Evolutionary conservation across 2,329 filamentous ascomycete genomes (phyloP), one percentile per base, ranked within the genome.

Genomic region (Balansia obtecta): DNA sequence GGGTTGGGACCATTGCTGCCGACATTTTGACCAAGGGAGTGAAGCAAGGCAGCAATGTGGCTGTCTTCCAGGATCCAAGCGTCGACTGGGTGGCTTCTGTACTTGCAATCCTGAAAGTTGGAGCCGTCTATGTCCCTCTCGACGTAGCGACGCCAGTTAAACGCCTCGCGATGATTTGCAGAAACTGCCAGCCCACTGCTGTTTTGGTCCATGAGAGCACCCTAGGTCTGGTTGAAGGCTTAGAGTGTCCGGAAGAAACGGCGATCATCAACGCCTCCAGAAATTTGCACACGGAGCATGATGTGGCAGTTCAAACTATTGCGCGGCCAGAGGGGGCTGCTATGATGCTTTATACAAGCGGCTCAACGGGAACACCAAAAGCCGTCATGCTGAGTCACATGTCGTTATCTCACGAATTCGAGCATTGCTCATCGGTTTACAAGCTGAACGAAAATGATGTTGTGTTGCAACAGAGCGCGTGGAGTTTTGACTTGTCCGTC

Each of bases 401-500:
- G 3, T 59, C 54, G 18, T 51, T 71, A 2, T 39, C 54, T 3
- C 66, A 65, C 50, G 55, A 59, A 20, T 49, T 63, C 3, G 63
- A 63, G 32, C 55, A 54, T 13, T 57, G 53, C 2, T 54, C 46
- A 4, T 44, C 51, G 11, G 54, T 53, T 5, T 50, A 54, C n/a
- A 50, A 52, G 0, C 46, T 64, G 9, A 27, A 20, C 0, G 54
- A 55, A 0, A 52, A 54, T 2, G 64, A 65, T 20, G 55, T 53
- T 0, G 59, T 67, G 0, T 58, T 72, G 1, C 68, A 71, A 47
- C 68, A 72, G 51, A 69, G 60, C 15, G 59, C 69, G 0, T 62
- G 59, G 30, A 61, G 60, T 10, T 74, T 74, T 54, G 70, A 74
- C 48, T 56, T 71, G 51, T 68, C 69, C 0, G 40, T 71, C 1